Percentiles rank a stretch among this genome's conserved stretches.
Evolutionary conservation across 352 stramenopile species (phyloP).

Genomic region (Globisporangium sylvaticum): DNA sequence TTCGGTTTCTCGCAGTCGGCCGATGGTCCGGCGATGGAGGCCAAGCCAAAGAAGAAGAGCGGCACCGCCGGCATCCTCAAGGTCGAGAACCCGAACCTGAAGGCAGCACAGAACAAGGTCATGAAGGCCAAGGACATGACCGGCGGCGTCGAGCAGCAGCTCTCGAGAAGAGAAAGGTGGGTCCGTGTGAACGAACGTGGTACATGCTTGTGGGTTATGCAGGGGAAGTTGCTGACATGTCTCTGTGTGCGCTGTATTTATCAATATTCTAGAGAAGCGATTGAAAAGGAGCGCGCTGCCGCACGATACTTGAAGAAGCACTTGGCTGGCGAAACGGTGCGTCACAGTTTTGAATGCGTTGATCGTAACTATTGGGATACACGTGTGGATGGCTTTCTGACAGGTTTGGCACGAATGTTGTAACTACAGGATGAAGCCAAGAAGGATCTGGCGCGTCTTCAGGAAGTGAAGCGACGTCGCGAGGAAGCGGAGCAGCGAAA

Average conservation of each 20-base stretch:
- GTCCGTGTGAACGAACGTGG: neutral
- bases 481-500: conserved; percentile 78
- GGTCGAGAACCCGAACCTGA: conserved; percentile 81
- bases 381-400: neutral
- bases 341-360: conserved; percentile 2
- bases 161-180: conserved; percentile 77
- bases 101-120: conserved; percentile 66
- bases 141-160: conserved; percentile 53
- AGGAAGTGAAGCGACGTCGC: conserved; percentile 74
- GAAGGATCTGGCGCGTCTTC: conserved; percentile 76
- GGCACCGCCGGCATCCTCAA: conserved; percentile 68
- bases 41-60: conserved; percentile 67
- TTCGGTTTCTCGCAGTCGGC: conserved; percentile 66
- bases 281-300: conserved; percentile 77
- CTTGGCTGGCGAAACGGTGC: conserved; percentile 75
- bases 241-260: neutral
- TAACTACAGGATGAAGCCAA: conserved; percentile 67
- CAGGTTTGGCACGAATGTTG: neutral
- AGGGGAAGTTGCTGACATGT: neutral
- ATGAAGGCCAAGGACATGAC: conserved; percentile 88
- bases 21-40: conserved; percentile 50
- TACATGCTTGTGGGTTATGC: neutral
- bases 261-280: conserved; percentile 45
- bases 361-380: neutral
- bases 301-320: conserved; percentile 84